Conservation (phyloP, 1,139 yeast genomes). For the Zygotorulaspora mrakii region DNA sequence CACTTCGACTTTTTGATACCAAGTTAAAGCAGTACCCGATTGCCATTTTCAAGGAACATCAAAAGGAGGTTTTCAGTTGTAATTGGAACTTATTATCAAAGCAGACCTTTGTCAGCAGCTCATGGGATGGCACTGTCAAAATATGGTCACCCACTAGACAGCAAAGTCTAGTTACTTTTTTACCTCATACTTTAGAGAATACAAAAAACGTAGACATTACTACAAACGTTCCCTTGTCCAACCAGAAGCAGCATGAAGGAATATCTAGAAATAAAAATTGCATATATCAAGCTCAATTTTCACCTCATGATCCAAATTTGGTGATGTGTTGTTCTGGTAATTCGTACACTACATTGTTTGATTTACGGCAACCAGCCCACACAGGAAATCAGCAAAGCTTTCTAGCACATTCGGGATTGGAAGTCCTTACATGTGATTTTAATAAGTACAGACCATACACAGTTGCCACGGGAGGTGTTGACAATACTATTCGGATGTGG, state of each 20-base stretch:
- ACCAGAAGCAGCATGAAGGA: constrained; percentile 20
- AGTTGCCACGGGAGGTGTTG: constrained; percentile 87
- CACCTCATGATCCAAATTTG: constrained; percentile 78
- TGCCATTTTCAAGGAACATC: constrained; percentile 73
- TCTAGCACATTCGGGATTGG: constrained; percentile 75
- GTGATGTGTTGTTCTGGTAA: constrained; percentile 77
- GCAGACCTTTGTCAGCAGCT: constrained; percentile 63
- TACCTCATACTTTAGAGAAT: constrained; percentile 36
- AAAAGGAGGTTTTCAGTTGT: constrained; percentile 80
- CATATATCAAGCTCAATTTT: constrained; percentile 74
- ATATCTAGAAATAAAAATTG: constrained; percentile 43
- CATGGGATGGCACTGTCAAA: constrained; percentile 92
- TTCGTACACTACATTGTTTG: constrained; percentile 79
- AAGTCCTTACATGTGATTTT: constrained; percentile 79
- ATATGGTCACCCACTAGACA: constrained; percentile 63
- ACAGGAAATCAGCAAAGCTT: constrained; percentile 51
- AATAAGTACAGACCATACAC: constrained; percentile 79
- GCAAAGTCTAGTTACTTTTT: constrained; percentile 57
- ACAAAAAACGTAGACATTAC: constrained; percentile 14
- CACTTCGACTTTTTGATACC: constrained; percentile 74
- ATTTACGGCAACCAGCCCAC: constrained; percentile 64
- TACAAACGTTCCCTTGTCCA: constrained; percentile 23
- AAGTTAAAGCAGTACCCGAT: constrained; percentile 68
- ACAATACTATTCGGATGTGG: constrained; percentile 79
- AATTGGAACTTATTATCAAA: constrained; percentile 86